A percentile compares a stretch with the other conserved stretches of the same genome.
These are phyloP conservation scores for Smallanthus sonchifolius DNA, from an alignment of 129 eudicot species.

Conservation along the genomic window DNA sequence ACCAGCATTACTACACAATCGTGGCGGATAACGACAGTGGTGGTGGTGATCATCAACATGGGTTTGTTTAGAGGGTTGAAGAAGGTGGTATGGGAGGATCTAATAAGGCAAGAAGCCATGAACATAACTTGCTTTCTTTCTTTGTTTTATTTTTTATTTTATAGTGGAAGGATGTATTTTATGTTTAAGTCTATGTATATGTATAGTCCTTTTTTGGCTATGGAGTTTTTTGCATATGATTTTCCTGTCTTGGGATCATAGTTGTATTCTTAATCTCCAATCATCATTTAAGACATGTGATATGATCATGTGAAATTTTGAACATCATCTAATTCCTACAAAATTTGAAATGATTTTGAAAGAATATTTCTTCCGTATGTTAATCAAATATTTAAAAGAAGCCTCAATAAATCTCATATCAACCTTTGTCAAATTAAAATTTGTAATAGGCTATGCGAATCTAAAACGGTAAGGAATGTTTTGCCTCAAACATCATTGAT, in stretches of 20 bases:
- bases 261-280: neutral
- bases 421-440: too few species aligned
- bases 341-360: too few species aligned
- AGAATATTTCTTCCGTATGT: too few species aligned
- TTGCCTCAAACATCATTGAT: too few species aligned
- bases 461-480: neutral
- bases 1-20: conserved; percentile 24
- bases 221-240: neutral
- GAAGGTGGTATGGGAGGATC: neutral
- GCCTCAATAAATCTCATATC: too few species aligned
- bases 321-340: neutral
- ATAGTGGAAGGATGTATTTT: neutral
- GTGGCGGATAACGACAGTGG: conserved; percentile 8
- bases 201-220: neutral
- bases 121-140: neutral
- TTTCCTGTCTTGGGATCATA: neutral
- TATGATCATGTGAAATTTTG: neutral
- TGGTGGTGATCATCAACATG: conserved; percentile 28
- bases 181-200: neutral
- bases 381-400: neutral
- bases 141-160: neutral
- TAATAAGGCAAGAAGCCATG: neutral
- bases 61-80: conserved; percentile 28
- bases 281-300: neutral
- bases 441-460: neutral